These are phyloP conservation scores for Lineolata rhizophorae DNA, from an alignment of 495 filamentous ascomycete genomes.

Conservation along the genomic window DNA sequence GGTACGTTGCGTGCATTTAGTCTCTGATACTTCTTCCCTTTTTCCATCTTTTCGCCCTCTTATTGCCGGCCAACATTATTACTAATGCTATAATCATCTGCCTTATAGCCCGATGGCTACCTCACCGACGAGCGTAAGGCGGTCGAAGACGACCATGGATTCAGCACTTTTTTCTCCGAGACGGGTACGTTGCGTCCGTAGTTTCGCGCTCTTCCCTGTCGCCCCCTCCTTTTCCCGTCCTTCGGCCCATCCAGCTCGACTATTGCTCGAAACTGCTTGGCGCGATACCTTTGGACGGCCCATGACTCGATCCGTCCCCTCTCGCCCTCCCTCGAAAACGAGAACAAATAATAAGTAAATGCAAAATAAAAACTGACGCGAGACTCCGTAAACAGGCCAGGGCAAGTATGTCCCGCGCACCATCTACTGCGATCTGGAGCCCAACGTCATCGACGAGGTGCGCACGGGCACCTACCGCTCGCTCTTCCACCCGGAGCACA, in stretches of 20 bases:
- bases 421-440: conserved; percentile 99
- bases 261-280: too few relatives aligned
- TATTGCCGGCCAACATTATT: conserved; percentile 1
- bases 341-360: conserved; percentile 2
- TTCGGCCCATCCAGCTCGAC: too few relatives aligned
- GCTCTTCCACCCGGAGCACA: conserved; percentile 95
- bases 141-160: conserved; percentile 82
- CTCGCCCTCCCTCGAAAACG: neutral
- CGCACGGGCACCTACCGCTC: conserved; percentile 88
- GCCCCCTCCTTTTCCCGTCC: too few relatives aligned
- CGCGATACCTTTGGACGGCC: too few relatives aligned
- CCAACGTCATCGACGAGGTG: conserved; percentile 98
- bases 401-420: conserved; percentile 98
- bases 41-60: neutral
- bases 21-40: neutral
- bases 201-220: too few relatives aligned
- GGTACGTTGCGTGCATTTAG: conserved; percentile 32
- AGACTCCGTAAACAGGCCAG: conserved; percentile 48
- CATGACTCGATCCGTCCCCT: too few relatives aligned
- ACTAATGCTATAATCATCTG: conserved; percentile 18
- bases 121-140: conserved; percentile 94
- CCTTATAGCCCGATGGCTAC: conserved; percentile 78
- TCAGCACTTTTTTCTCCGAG: conserved; percentile 99
- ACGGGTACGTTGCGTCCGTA: conserved; percentile 89
- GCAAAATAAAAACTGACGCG: too few relatives aligned